Percentiles rank a stretch among this genome's conserved stretches.
Evolutionary conservation across 179 eudicot species (phyloP).

Genomic region (Camellia oleifera): DNA sequence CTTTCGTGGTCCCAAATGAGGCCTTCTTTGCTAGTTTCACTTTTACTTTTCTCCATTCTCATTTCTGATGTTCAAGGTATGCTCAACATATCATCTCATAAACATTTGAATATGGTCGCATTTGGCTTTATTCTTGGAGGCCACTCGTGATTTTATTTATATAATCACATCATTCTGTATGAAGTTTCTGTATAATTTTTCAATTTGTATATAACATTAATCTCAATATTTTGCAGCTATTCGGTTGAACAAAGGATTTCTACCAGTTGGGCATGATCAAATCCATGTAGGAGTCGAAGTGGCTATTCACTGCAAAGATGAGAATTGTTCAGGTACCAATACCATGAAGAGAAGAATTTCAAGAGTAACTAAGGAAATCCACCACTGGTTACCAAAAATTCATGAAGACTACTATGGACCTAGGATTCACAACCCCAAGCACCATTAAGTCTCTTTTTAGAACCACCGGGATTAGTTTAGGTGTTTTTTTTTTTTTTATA

Average conservation of each 20-base stretch:
- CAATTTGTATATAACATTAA: background rate
- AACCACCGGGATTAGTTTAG: too few species aligned
- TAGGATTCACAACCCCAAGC: constrained; percentile 54
- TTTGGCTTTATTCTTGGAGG: background rate
- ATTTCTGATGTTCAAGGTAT: constrained; percentile 39
- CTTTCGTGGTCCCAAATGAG: constrained; percentile 21
- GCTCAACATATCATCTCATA: background rate
- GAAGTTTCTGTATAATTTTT: too few species aligned
- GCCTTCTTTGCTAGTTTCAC: constrained; percentile 19
- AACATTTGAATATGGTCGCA: background rate
- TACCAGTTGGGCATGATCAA: constrained; percentile 18
- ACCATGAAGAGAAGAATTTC: constrained; percentile 26
- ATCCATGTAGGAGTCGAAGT: constrained; percentile 25
- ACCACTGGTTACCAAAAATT: constrained; percentile 63
- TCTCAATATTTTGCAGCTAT: constrained; percentile 28
- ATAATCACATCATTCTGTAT: too few species aligned
- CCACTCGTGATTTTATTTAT: background rate
- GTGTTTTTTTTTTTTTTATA: too few species aligned
- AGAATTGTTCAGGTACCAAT: constrained; percentile 26
- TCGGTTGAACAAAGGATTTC: constrained; percentile 25
- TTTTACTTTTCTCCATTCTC: constrained; percentile 27
- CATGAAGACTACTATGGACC: constrained; percentile 82
- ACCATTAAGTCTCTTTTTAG: constrained; percentile 26
- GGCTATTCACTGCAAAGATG: constrained; percentile 23
- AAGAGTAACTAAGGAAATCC: constrained; percentile 21